phyloP scores from a whole-genome alignment of 2,329 filamentous ascomycete genomes.

The Pseudogymnoascus sp. region DNA sequence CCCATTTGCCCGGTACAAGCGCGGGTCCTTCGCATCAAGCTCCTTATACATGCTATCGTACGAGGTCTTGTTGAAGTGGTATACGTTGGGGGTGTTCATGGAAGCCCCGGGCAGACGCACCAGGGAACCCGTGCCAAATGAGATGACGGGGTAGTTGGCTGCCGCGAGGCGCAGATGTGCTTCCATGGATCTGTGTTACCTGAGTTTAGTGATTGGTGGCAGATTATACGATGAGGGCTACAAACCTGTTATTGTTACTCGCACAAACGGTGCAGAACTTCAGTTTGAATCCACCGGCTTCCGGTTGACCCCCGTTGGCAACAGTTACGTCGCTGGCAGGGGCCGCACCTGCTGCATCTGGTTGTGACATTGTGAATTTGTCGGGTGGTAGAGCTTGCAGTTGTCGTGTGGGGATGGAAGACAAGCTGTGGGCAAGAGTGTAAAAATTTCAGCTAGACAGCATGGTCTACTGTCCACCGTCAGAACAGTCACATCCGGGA shows the following conservation, averaged over 20 bases:
- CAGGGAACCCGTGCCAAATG: slow-evolving; percentile 90
- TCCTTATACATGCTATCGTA: slow-evolving; percentile 94
- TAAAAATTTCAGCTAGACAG: slow-evolving; percentile 2
- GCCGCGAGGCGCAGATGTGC: slow-evolving; percentile 88
- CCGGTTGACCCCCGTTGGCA: slow-evolving; percentile 19
- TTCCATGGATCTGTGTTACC: slow-evolving; percentile 73
- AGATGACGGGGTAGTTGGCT: slow-evolving; percentile 88
- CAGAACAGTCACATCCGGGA: slow-evolving; percentile 4
- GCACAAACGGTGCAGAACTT: slow-evolving; percentile 99
- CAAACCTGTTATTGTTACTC: slow-evolving; percentile 90
- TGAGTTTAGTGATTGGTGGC: slow-evolving; percentile 12
- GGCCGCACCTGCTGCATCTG: slow-evolving; percentile 12
- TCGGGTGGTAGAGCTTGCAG: not conserved
- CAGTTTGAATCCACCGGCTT: slow-evolving; percentile 62
- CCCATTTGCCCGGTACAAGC: slow-evolving; percentile 85
- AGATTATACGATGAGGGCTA: not conserved
- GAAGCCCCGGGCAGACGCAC: slow-evolving; percentile 87
- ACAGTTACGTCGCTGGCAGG: slow-evolving; percentile 10
- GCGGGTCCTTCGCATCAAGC: slow-evolving; percentile 73
- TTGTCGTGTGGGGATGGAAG: not conserved
- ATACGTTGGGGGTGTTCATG: slow-evolving; percentile 91
- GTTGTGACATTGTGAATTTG: slow-evolving; percentile 10
- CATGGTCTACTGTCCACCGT: slow-evolving; percentile 1
- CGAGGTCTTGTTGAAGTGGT: slow-evolving; percentile 94
- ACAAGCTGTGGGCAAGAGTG: not conserved